Evolutionary conservation across 257 asterid genomes (phyloP), one percentile per base, ranked within the genome.

Genomic region (Penstemon newberryi): DNA sequence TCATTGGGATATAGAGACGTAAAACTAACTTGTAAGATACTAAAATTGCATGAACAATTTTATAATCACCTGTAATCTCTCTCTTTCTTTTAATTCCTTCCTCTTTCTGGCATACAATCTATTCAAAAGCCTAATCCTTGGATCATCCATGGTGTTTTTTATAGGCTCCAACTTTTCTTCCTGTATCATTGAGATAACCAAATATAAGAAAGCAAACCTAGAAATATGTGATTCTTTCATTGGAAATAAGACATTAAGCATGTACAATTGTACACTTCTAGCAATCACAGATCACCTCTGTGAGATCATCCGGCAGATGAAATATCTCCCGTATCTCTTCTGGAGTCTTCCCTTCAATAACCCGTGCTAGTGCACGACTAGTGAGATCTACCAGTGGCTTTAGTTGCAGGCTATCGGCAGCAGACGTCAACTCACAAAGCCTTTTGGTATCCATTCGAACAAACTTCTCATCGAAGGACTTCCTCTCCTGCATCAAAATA

Each of bases 161-260:
- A 94, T 81, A 56, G 99, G 99, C 82, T 91, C 99, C 84, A 90
- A 83, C 82, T 94, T 94, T 75, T 94, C 97, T 79, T 94, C 99
- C 99, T 94, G 84, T 41, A 69, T 63, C 62, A 77, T 73, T 38
- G 65, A 47, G 71, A 83, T 47, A 65, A 4, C 45, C 70, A 42
- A 65, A 67, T 44, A 59, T 70, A 74, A 78, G 55, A 77, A 44
- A 49, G 54, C 33, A 36, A 47, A 61, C 56, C 67, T 46, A 60
- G 9, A 40, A 38, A 58, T 49, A 37, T n/a, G 65, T 37, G 60
- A 56, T 52, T 51, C 50, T 56, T 65, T 67, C 56, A 63, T 61
- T 61, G 54, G 52, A 62, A 75, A 78, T 76, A 80, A 75, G 80
- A 80, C 63, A 76, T 67, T 62, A 80, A 83, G 81, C 89, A 75